Evolutionary conservation across 352 stramenopile genomes (phyloP).

Genomic region (Phytophthora rubi): DNA sequence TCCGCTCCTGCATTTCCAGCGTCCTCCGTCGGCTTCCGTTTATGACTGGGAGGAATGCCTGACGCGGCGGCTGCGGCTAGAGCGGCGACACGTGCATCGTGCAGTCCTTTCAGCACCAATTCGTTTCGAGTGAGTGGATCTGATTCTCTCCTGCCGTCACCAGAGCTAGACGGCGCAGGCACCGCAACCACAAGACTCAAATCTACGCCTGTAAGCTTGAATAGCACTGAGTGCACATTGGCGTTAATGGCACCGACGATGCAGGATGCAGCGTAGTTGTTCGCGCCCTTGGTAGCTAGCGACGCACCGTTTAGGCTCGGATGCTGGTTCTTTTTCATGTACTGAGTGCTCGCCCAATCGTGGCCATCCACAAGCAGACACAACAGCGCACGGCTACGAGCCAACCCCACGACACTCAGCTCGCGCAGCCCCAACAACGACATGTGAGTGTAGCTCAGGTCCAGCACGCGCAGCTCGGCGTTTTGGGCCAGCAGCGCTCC

Average conservation of each 20-base stretch:
- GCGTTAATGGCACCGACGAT: slow-evolving; percentile 75
- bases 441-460: slow-evolving; percentile 85
- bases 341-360: slow-evolving; percentile 85
- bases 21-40: slow-evolving; percentile 61
- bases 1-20: slow-evolving; percentile 20
- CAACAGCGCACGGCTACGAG: slow-evolving; percentile 66
- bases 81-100: slow-evolving; percentile 34
- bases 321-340: slow-evolving; percentile 77
- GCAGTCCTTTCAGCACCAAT: slow-evolving; percentile 58
- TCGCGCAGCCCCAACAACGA: slow-evolving; percentile 78
- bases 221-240: slow-evolving; percentile 67
- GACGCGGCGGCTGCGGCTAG: slow-evolving; percentile 13
- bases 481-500: slow-evolving; percentile 77
- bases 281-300: slow-evolving; percentile 68
- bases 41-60: slow-evolving; percentile 42
- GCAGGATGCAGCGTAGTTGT: slow-evolving; percentile 78
- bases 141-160: slow-evolving; percentile 34
- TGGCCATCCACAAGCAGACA: slow-evolving; percentile 82
- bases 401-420: slow-evolving; percentile 65
- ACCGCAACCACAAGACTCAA: slow-evolving; percentile 54
- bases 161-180: slow-evolving; percentile 20
- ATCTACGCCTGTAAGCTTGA: slow-evolving; percentile 84
- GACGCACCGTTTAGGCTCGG: slow-evolving; percentile 60
- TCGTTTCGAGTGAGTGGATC: slow-evolving; percentile 66
- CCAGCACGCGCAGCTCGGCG: slow-evolving; percentile 69